phyloP scores from a whole-genome alignment of 1,284 basidiomycete species.

The Ceraceosorus guamensis region DNA sequence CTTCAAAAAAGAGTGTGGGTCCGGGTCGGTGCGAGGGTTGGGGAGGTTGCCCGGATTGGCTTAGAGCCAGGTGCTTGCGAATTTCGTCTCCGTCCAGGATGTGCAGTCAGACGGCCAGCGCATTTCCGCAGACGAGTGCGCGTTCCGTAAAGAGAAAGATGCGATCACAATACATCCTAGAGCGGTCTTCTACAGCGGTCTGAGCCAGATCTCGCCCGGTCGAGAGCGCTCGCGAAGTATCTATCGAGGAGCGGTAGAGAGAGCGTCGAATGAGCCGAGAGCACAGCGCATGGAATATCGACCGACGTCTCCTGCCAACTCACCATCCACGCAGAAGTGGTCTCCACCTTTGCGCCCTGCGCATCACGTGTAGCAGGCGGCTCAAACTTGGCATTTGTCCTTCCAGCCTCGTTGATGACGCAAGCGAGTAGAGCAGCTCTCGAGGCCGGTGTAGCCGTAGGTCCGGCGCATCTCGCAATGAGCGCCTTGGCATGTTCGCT shows the following conservation, averaged over 20 bases:
- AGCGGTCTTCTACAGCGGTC: too few relatives aligned
- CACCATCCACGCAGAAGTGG: slow-evolving; percentile 10
- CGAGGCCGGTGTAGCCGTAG: slow-evolving; percentile 21
- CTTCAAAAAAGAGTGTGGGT: too few relatives aligned
- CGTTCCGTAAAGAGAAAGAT: too few relatives aligned
- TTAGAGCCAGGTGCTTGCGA: too few relatives aligned
- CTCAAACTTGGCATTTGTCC: slow-evolving; percentile 5
- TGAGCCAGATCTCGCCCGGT: slow-evolving; percentile 40
- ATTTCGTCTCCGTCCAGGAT: too few relatives aligned
- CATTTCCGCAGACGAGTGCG: too few relatives aligned
- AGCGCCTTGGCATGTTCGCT: slow-evolving; percentile 40
- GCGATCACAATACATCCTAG: too few relatives aligned
- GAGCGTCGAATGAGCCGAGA: slow-evolving; percentile 19
- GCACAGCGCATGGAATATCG: not conserved
- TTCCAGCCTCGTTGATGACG: slow-evolving; percentile 25
- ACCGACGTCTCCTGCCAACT: not conserved
- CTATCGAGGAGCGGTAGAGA: too few relatives aligned
- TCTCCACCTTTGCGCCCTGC: slow-evolving; percentile 18
- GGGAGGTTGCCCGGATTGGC: too few relatives aligned
- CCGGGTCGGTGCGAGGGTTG: too few relatives aligned
- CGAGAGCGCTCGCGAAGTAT: slow-evolving; percentile 32
- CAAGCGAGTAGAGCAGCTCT: slow-evolving; percentile 28
- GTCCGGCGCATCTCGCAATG: slow-evolving; percentile 29
- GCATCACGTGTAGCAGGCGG: slow-evolving; percentile 13
- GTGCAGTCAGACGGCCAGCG: too few relatives aligned